phyloP scores from a whole-genome alignment of 83 land plant genomes.

The Diphasiastrum complanatum region DNA sequence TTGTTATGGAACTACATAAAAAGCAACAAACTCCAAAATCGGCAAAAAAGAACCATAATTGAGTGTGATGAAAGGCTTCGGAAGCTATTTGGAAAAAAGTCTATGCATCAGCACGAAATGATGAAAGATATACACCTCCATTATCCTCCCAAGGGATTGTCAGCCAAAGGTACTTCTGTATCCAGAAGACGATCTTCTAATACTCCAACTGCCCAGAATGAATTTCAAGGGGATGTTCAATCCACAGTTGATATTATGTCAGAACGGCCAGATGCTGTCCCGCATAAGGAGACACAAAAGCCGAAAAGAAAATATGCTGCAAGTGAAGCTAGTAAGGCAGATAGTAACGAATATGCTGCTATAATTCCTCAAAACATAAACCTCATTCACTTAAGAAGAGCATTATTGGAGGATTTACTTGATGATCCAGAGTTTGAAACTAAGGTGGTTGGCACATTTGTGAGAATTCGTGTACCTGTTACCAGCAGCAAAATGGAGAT shows the following conservation, averaged over 20 bases:
- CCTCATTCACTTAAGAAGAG: slow-evolving; percentile 8
- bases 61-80: slow-evolving; percentile 7
- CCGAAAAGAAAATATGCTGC: not conserved
- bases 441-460: slow-evolving; percentile 17
- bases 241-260: not conserved
- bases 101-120: not conserved
- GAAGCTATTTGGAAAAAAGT: slow-evolving; percentile 4
- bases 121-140: slow-evolving; percentile 9
- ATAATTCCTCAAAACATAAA: slow-evolving; percentile 7
- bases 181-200: not conserved
- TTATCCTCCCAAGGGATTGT: slow-evolving; percentile 1
- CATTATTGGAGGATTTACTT: slow-evolving; percentile 7
- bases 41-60: not conserved
- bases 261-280: not conserved
- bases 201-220: not conserved
- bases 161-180: not conserved
- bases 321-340: not conserved
- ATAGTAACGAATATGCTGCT: slow-evolving; percentile 10
- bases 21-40: slow-evolving; percentile 8
- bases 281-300: not conserved
- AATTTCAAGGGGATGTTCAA: not conserved
- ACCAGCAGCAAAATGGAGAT: not conserved
- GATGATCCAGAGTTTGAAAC: slow-evolving; percentile 14
- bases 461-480: slow-evolving; percentile 17
- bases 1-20: slow-evolving; percentile 7